These are phyloP conservation scores for Cyclotella cryptica DNA, from an alignment of 108 stramenopile genomes.

Conservation along the genomic window DNA sequence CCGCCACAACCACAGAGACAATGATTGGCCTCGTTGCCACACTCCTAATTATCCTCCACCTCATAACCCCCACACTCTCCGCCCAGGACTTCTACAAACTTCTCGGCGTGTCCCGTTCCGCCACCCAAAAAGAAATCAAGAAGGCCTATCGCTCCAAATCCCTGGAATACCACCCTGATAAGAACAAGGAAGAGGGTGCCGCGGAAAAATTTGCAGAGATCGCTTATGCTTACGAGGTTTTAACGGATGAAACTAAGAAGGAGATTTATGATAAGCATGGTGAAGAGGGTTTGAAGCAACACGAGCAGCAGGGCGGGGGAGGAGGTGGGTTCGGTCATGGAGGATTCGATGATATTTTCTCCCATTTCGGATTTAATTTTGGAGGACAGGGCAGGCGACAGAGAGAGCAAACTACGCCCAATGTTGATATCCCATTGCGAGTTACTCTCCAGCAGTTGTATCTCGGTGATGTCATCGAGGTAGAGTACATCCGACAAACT, in stretches of 20 bases:
- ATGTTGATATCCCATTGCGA: constrained; percentile 91
- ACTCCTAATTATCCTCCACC: constrained; percentile 2
- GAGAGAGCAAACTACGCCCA: constrained; percentile 86
- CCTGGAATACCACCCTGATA: constrained; percentile 96
- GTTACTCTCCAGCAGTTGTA: constrained; percentile 95
- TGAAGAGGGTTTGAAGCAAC: constrained; percentile 96
- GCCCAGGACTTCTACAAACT: constrained; percentile 81
- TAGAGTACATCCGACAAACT: constrained; percentile 90
- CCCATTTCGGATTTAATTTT: constrained; percentile 80
- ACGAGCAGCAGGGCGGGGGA: constrained; percentile 75
- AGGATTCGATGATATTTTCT: constrained; percentile 81
- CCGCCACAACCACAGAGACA: neutral
- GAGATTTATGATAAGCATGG: constrained; percentile 95
- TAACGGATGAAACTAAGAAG: constrained; percentile 95
- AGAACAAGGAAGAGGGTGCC: constrained; percentile 92
- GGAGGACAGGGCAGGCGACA: constrained; percentile 81
- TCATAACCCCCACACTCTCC: constrained; percentile 6
- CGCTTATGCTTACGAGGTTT: constrained; percentile 96
- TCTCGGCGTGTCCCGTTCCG: constrained; percentile 72
- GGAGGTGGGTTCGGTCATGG: constrained; percentile 75
- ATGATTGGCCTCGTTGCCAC: neutral
- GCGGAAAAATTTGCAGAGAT: constrained; percentile 95
- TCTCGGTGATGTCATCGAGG: constrained; percentile 91
- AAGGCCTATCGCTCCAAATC: constrained; percentile 96
- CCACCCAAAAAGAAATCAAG: constrained; percentile 88